Conservation (phyloP, 2,329 filamentous ascomycete genomes). For the Dactylellina sp. region DNA sequence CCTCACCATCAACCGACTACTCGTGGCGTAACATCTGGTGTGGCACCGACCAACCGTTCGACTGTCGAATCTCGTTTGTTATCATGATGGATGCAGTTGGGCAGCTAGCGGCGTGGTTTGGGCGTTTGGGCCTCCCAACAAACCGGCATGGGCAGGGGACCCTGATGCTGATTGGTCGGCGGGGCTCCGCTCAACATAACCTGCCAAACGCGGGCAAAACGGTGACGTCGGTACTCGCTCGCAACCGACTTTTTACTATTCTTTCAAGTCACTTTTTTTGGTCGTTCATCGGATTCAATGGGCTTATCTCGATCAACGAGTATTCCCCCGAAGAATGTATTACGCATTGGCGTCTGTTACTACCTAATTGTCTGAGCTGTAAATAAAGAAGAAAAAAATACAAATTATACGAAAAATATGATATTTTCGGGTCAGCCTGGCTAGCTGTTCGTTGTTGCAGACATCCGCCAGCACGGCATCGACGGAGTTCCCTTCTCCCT, state of each 20-base stretch:
- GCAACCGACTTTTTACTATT: constrained; percentile 8
- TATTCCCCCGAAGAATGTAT: constrained; percentile 10
- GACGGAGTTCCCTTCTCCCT: constrained; percentile 20
- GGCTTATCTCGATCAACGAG: constrained; percentile 38
- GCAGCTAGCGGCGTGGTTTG: constrained; percentile 7
- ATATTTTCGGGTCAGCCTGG: constrained; percentile 3
- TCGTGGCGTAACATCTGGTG: background rate
- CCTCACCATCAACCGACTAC: background rate
- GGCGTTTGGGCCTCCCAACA: constrained; percentile 37
- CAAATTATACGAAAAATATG: background rate
- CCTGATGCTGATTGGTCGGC: constrained; percentile 11
- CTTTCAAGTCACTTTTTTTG: too few relatives aligned
- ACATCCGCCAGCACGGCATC: constrained; percentile 10
- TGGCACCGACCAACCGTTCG: background rate
- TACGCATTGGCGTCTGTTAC: too few relatives aligned
- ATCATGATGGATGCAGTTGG: constrained; percentile 21
- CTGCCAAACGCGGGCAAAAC: constrained; percentile 22
- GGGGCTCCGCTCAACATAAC: constrained; percentile 13
- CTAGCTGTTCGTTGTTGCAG: constrained; percentile 9
- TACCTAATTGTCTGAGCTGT: too few relatives aligned
- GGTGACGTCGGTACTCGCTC: constrained; percentile 37
- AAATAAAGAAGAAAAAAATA: constrained; percentile 11
- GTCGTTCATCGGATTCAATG: background rate
- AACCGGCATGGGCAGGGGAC: constrained; percentile 1
- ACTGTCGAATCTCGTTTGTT: too few relatives aligned